Evolutionary conservation across 768 basidiomycete genomes (phyloP), one percentile per base, ranked within the genome.

Genomic region (Hebeloma cylindrosporum): DNA sequence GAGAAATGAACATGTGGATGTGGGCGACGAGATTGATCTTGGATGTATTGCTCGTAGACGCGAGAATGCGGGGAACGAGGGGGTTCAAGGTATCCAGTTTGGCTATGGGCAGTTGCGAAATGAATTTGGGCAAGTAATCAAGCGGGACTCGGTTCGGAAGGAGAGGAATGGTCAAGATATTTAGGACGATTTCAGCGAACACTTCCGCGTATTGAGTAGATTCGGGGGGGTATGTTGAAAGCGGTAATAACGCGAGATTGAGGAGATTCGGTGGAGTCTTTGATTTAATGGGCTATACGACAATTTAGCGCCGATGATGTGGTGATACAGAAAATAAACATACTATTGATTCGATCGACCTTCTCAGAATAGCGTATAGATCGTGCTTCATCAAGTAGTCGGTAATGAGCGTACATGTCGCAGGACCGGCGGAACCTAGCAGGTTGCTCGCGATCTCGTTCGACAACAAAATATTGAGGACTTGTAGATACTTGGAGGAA

Each of bases 101-200:
- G 0, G 60, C 38, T 34, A 77, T 69, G 1, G 91, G 89, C 9
- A 94, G 69, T 7, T 73, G 69, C 11, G 80, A 70, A 11, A 85
- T 81, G 29, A 97, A 69, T 17, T 74, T 64, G 3, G 81, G 79
- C 26, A 95, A 74, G 16, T 79, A 74, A 0, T 67, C 61, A 16
- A 83, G 69, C 26, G 80, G 85, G 34, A 87, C 69, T 6, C 81
- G 85, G 62, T 88, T 85, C 1, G 90, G 91, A 0, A 97, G 74
- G 0, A 91, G 67, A 0, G 88, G 86, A 32, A 94, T 70, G 1
- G 83, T 75, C 45, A 95, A 70, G 43, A 94, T 78, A 48, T 69
- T 63, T 11, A 68, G 58, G 41, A 88, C 52, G 21, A 87, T 55
- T 13, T 62, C 57, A 22, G 63, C 51, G 11, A 84, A 56, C 31